A percentile compares a stretch with the other conserved stretches of the same genome.
Evolutionary conservation across 2,329 filamentous ascomycete species (phyloP).

Genomic region (Penicillium occitanis): DNA sequence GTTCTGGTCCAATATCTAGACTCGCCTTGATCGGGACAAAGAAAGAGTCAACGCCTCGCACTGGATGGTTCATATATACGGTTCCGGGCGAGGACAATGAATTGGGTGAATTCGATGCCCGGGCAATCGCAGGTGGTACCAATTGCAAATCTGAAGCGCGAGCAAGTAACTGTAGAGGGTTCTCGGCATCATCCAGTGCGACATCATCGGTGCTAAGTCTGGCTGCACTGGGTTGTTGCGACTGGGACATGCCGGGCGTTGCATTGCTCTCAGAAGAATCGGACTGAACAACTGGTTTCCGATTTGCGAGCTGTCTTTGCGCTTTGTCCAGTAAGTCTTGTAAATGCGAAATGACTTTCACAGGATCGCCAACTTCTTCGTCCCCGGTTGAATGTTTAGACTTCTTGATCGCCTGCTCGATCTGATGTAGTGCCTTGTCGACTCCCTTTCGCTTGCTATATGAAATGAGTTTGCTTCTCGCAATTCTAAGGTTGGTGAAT

Average conservation of each 20-base stretch:
- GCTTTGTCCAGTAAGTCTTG: slow-evolving; percentile 54
- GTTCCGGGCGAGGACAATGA: slow-evolving; percentile 44
- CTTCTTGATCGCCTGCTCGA: slow-evolving; percentile 66
- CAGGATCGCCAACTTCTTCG: slow-evolving; percentile 44
- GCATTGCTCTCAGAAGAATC: slow-evolving; percentile 23
- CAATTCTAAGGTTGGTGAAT: not conserved
- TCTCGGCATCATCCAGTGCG: slow-evolving; percentile 70
- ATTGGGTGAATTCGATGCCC: slow-evolving; percentile 29
- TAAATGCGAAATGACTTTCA: slow-evolving; percentile 46
- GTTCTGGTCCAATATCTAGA: slow-evolving; percentile 61
- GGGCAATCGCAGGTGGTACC: slow-evolving; percentile 38
- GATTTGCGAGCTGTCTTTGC: slow-evolving; percentile 35
- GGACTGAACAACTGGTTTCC: not conserved
- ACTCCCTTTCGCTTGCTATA: slow-evolving; percentile 69
- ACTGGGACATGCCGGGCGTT: slow-evolving; percentile 27
- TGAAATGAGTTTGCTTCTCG: not conserved
- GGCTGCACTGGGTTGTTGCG: slow-evolving; percentile 20
- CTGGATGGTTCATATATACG: slow-evolving; percentile 18
- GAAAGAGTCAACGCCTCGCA: slow-evolving; percentile 56
- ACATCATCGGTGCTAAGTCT: slow-evolving; percentile 51
- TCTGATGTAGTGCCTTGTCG: slow-evolving; percentile 71
- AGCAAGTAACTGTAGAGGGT: slow-evolving; percentile 70
- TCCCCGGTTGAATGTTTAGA: slow-evolving; percentile 44
- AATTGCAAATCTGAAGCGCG: slow-evolving; percentile 68
- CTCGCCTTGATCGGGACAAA: slow-evolving; percentile 65